phyloP scores from a whole-genome alignment of 768 basidiomycete genomes.

The Pseudohyphozyma bogoriensis region DNA sequence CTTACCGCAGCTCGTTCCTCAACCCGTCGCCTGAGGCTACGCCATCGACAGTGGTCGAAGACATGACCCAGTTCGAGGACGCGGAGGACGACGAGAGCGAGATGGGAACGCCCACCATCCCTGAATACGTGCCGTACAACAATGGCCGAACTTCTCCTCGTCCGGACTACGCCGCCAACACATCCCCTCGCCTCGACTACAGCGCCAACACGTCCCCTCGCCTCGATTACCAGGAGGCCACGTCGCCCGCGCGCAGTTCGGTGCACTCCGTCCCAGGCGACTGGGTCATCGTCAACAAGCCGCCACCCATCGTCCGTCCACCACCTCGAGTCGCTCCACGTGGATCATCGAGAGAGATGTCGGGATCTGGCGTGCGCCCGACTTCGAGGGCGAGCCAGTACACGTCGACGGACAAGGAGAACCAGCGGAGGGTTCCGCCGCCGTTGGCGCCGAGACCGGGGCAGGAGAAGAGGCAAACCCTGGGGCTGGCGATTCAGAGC shows the following conservation, averaged over 20 bases:
- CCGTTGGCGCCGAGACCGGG: slow-evolving; percentile 7
- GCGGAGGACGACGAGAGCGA: slow-evolving; percentile 32
- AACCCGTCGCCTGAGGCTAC: neutral
- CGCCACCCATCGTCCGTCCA: slow-evolving; percentile 6
- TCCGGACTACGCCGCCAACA: too few species aligned
- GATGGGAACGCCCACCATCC: neutral
- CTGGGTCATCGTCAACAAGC: slow-evolving; percentile 11
- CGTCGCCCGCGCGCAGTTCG: neutral
- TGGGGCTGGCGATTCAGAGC: slow-evolving; percentile 6
- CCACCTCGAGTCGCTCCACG: slow-evolving; percentile 14
- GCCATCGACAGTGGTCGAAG: neutral
- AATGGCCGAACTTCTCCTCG: too few species aligned
- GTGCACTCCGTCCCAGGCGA: slow-evolving; percentile 6
- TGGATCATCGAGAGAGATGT: slow-evolving; percentile 7
- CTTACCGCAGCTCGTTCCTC: slow-evolving; percentile 13
- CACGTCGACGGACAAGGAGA: slow-evolving; percentile 20
- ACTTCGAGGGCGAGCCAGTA: neutral
- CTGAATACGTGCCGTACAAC: neutral
- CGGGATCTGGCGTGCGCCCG: neutral
- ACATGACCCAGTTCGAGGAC: slow-evolving; percentile 30
- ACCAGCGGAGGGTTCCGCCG: slow-evolving; percentile 5
- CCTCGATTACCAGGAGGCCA: too few species aligned
- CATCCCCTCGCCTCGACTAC: too few species aligned
- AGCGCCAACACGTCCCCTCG: too few species aligned
- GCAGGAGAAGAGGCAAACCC: neutral